These are phyloP conservation scores for Paecilomyces sp. DNA, from an alignment of 2,329 filamentous ascomycete genomes.

Conservation along the genomic window DNA sequence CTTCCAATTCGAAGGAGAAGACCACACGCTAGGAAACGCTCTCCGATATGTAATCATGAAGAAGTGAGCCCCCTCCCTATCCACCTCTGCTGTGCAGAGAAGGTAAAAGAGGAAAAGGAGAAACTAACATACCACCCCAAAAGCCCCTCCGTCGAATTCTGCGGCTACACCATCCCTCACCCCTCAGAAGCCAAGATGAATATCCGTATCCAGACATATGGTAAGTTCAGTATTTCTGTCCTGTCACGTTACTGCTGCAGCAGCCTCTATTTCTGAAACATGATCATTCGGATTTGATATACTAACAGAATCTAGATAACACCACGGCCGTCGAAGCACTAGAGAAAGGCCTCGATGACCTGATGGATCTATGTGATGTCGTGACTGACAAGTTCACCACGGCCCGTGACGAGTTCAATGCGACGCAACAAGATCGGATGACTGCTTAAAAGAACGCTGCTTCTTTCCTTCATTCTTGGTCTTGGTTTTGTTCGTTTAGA, in stretches of 20 bases:
- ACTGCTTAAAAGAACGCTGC: slow-evolving; percentile 15
- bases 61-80: slow-evolving; percentile 58
- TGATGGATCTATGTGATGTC: slow-evolving; percentile 88
- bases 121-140: slow-evolving; percentile 5
- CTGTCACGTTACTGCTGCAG: not conserved
- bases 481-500: not conserved
- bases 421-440: slow-evolving; percentile 27
- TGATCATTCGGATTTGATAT: not conserved
- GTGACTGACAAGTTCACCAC: slow-evolving; percentile 81
- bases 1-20: slow-evolving; percentile 89
- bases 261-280: not conserved
- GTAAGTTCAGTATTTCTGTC: slow-evolving; percentile 45
- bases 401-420: slow-evolving; percentile 56
- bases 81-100: not conserved
- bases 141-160: slow-evolving; percentile 94
- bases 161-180: slow-evolving; percentile 95
- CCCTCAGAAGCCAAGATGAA: slow-evolving; percentile 97
- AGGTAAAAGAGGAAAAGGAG: not conserved
- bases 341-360: slow-evolving; percentile 79
- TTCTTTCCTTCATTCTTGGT: not conserved
- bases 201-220: slow-evolving; percentile 91
- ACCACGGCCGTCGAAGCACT: slow-evolving; percentile 77
- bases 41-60: slow-evolving; percentile 96
- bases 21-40: slow-evolving; percentile 92
- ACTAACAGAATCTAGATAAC: slow-evolving; percentile 50